Percentiles rank a stretch among this genome's conserved stretches.
These are phyloP conservation scores for Candida awuae DNA, from an alignment of 805 yeast species.

Conservation along the genomic window DNA sequence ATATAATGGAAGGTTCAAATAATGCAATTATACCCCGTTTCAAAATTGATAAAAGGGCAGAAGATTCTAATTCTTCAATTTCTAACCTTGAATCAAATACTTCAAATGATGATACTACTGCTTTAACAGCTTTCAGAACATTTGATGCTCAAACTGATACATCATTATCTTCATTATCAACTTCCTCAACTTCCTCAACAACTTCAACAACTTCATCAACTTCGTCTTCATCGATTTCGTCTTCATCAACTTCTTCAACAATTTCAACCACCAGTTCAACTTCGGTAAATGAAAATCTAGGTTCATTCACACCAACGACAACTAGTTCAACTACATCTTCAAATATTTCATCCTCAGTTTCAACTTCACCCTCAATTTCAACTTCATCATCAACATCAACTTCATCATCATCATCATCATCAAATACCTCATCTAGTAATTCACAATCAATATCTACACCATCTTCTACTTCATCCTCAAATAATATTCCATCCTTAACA, in stretches of 20 bases:
- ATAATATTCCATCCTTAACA: too few relatives aligned
- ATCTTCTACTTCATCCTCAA: conserved; percentile 6
- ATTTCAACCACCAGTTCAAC: background rate
- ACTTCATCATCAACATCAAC: conserved; percentile 8
- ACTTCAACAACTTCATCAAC: conserved; percentile 8
- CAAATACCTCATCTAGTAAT: conserved; percentile 3
- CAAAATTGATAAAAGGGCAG: conserved; percentile 19
- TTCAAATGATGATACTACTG: conserved; percentile 9
- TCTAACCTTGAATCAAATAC: conserved; percentile 23
- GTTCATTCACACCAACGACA: background rate
- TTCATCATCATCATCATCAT: conserved; percentile 4
- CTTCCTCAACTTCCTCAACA: conserved; percentile 9
- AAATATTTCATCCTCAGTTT: conserved; percentile 5
- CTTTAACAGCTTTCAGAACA: conserved; percentile 17
- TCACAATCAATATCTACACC: conserved; percentile 1
- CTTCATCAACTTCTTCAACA: conserved; percentile 8
- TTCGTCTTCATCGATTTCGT: conserved; percentile 1
- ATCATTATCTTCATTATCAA: conserved; percentile 6
- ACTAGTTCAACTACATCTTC: conserved; percentile 10
- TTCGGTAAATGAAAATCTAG: too few relatives aligned
- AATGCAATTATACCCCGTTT: conserved; percentile 26
- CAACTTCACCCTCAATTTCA: conserved; percentile 10
- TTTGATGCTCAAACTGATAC: conserved; percentile 14
- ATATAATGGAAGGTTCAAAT: conserved; percentile 19
- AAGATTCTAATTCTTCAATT: conserved; percentile 14